These are phyloP conservation scores for Talaromyces pinophilus DNA, from an alignment of 2,329 filamentous ascomycete species.

Conservation along the genomic window DNA sequence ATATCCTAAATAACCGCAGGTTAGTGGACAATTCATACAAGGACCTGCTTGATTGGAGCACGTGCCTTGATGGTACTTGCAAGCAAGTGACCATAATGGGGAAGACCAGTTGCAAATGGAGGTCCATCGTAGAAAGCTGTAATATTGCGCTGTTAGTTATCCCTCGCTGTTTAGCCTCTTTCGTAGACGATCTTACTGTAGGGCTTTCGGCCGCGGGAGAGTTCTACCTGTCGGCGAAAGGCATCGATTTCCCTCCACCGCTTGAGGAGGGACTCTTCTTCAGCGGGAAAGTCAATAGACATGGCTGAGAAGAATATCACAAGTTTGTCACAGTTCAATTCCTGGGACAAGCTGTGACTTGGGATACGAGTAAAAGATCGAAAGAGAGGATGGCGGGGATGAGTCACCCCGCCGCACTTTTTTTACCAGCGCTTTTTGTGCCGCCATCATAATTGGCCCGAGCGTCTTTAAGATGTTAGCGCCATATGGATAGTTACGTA, in stretches of 20 bases:
- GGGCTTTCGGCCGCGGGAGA: conserved; percentile 76
- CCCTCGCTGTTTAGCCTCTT: neutral
- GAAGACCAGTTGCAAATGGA: conserved; percentile 71
- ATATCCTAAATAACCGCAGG: conserved; percentile 60
- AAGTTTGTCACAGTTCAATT: conserved; percentile 20
- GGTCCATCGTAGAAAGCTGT: conserved; percentile 87
- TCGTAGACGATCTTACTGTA: conserved; percentile 51
- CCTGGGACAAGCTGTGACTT: conserved; percentile 1
- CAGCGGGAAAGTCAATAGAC: conserved; percentile 90
- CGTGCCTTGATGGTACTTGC: conserved; percentile 84
- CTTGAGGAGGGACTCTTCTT: conserved; percentile 81
- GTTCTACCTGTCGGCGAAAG: conserved; percentile 82
- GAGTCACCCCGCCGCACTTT: conserved; percentile 23
- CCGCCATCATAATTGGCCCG: conserved; percentile 17
- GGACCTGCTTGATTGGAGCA: neutral
- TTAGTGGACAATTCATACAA: neutral
- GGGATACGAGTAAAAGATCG: neutral
- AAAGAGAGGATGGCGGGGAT: conserved; percentile 16
- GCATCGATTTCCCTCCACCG: conserved; percentile 91
- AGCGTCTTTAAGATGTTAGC: conserved; percentile 11
- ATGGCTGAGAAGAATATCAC: conserved; percentile 48
- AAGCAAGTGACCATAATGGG: conserved; percentile 74
- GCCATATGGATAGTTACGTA: neutral
- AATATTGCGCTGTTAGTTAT: neutral
- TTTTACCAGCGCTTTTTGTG: conserved; percentile 18